Evolutionary conservation across 2,329 filamentous ascomycete species (phyloP).

Genomic region (Paracorniculantispora psalliotae): DNA sequence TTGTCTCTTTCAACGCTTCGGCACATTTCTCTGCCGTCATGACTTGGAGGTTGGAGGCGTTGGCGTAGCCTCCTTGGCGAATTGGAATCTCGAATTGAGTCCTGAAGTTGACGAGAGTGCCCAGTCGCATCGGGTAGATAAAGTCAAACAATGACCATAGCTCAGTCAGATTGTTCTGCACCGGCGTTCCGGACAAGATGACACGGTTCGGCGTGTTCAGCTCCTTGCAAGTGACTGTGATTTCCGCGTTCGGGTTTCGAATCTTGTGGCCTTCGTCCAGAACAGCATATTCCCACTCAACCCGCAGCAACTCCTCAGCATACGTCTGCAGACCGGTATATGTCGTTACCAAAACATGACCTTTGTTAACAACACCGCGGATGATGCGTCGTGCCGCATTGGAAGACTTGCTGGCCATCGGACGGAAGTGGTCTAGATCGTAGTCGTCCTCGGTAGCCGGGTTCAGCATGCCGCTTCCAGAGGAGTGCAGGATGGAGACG

Average conservation of each 20-base stretch:
- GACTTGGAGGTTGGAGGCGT: slow-evolving; percentile 88
- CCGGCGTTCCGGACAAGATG: slow-evolving; percentile 92
- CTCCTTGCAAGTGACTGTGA: slow-evolving; percentile 94
- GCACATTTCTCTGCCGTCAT: slow-evolving; percentile 93
- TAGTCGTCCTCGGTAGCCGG: slow-evolving; percentile 56
- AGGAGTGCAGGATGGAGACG: slow-evolving; percentile 91
- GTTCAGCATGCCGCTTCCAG: slow-evolving; percentile 93
- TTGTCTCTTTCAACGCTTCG: slow-evolving; percentile 87
- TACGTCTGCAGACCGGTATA: slow-evolving; percentile 96
- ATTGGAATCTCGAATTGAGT: slow-evolving; percentile 93
- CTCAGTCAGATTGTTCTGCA: slow-evolving; percentile 94
- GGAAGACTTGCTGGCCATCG: slow-evolving; percentile 28
- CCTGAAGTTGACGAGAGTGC: slow-evolving; percentile 84
- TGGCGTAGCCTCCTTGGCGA: slow-evolving; percentile 86
- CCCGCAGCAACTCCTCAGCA: slow-evolving; percentile 70
- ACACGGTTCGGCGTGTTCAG: slow-evolving; percentile 83
- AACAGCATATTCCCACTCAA: slow-evolving; percentile 89
- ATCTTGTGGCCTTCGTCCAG: slow-evolving; percentile 98
- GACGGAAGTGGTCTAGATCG: slow-evolving; percentile 40
- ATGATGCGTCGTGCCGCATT: slow-evolving; percentile 75
- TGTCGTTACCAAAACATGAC: slow-evolving; percentile 91
- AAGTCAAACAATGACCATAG: slow-evolving; percentile 98
- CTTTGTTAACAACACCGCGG: slow-evolving; percentile 72
- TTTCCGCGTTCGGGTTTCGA: slow-evolving; percentile 88
- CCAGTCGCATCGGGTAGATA: slow-evolving; percentile 91